Evolutionary conservation across 1,284 basidiomycete species (phyloP), one percentile per base, ranked within the genome.

Genomic region (Sphaerobolus stellatus): DNA sequence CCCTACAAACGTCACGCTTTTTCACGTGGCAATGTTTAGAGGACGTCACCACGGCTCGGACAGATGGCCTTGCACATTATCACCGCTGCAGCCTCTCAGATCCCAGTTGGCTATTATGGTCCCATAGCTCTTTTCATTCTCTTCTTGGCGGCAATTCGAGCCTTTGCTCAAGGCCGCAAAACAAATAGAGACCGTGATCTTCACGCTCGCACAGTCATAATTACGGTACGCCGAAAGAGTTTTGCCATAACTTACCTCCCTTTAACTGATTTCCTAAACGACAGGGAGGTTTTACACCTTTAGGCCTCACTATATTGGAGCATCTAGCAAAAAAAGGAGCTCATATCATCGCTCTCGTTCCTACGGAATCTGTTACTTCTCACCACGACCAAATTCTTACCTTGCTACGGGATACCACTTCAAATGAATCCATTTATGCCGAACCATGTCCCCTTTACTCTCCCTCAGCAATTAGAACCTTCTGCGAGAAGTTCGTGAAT

Each of bases 131-230:
- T 80, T n/a, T 71, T 66, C 4, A 51, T 81, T 5, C 54, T 80
- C 6, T 65, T 68, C 7, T 57, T 82, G 44, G 66, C 80, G 34
- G 74, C 80, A 18, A 66, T 83, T 24, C 77, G 77, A 46, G 74
- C 81, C 9, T 81, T 86, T 66, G 73, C 81, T 3, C 86, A 88
- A 69, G 89, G 89, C 16, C 76, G 83, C 3, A 75, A 71, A 31
- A 90, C 88, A 1, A 81, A 69, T 49, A 72, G 88, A 34, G 88
- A 91, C 60, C 75, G 88, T 36, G 83, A 88, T 63, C 72, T 91
- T 45, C 87, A 90, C 73, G 82, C 79, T 0, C 74, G 87, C 6
- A 77, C 79, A 2, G 72, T 91, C n/a, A 67, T 91, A 4, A 66
- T 91, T 8, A 90, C 88, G 34, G 88, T 86, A 59, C n/a, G n/a